Evolutionary conservation across 2,329 filamentous ascomycete genomes (phyloP), one percentile per base, ranked within the genome.

Genomic region (Ascochyta viciae-villosae): DNA sequence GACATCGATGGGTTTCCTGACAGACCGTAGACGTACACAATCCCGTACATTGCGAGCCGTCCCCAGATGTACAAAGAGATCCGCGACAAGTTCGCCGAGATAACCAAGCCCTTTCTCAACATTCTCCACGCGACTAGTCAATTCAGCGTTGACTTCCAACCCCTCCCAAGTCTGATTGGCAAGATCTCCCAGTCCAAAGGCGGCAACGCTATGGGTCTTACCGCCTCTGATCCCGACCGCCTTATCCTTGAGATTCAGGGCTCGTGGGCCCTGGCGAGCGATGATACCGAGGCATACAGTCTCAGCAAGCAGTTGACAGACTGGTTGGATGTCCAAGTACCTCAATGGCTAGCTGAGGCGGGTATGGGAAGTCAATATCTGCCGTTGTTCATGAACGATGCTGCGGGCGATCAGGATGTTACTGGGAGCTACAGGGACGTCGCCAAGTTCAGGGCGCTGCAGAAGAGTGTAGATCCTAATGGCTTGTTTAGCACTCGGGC

Each of bases 31-130:
- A 70, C 63, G 22, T 62, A 64, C 34, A 71, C 67, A 4, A 27
- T 71, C 23, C 68, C 66, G 16, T 66, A 67, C 34, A 62, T 68
- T 41, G 22, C 61, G 23, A 57, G 61, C n/a, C 64, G 70, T 3
- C 67, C 70, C 0, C 63, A 70, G 13, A 71, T 77, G 52, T 75
- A 78, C 56, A 53, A 52, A 16, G 70, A 74, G 39, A 76, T 77
- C 40, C 66, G 65, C 13, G 62, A 68, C 33, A 70, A 73, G 39
- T 73, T 71, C 46, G 44, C 53, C 6, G 16, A 64, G 0, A 63
- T 76, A 46, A 58, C 68, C 1, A 51, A 38, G n/a, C 58, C 58
- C 3, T 67, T 70, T 54, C 64, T 73, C 15, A 66, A 34, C 31
- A 22, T 33, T 6, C 56, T 57, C 0, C 62, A 45, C 33, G 45